Base-by-base conservation (phyloP, 2,329 filamentous ascomycete genomes). In the Rachicladosporium sp. region DNA sequence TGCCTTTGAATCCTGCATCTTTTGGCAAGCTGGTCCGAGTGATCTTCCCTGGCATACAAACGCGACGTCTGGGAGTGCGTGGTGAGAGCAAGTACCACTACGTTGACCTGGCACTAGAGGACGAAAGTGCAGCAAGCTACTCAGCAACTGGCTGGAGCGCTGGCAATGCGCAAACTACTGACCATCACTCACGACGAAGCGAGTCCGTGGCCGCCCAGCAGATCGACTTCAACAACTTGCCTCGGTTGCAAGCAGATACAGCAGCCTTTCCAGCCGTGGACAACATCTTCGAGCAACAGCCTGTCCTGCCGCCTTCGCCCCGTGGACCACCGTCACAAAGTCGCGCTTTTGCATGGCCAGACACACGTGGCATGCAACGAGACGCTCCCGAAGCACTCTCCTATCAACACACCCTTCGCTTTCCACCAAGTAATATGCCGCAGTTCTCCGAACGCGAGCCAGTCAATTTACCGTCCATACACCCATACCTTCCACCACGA, bases 51-150 rank as follows among this genome's bases (percentile, higher is more conserved):
- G 89, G 88, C 32, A 80, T 98, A 13, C 89, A 93, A 63, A 98
- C 91, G 27, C 75, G 91, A 43, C 76, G 91, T 47, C 70, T 98
- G 9, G 91, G 91, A 46, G 88, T 96, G 35, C 78, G 91, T 38
- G 91, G 91, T 47, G 89, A 96, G 65, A 98, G 91, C 10, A 98
- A 98, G 59, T 98, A 98, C 60, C 91, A 98, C 62, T 98, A 98
- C 54, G 70, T 71, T 36, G 69, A 73, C 47, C 60, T 73, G 30
- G 67, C 66, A 31, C 64, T 71, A 29, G 63, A 64, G 42, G 67
- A 69, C 43, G 69, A 70, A 37, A 47, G 47, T 31, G 33, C 39
- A 33, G 39, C 50, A 15, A 53, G 52, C 32, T 40, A 48, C 39
- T 42, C 46, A n/a, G 40, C 46, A 29, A 27, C 6, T 27, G 49